Evolutionary conservation across 2,329 filamentous ascomycete species (phyloP).

Genomic region (Volutella citrinella): DNA sequence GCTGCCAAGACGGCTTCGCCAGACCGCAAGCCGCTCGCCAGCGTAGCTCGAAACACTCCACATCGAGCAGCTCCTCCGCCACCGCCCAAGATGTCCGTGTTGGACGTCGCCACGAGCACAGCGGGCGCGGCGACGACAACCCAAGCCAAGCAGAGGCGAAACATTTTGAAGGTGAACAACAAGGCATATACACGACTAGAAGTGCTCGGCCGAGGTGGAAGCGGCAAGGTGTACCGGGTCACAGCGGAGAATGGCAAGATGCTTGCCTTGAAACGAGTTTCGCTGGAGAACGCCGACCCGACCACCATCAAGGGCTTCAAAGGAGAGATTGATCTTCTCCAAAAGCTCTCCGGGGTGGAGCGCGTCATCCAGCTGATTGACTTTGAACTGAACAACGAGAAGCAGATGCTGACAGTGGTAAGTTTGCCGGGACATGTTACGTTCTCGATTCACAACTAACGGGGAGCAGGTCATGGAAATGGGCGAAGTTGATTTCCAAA

Average conservation of each 20-base stretch:
- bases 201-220: conserved; percentile 87
- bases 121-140: conserved; percentile 76
- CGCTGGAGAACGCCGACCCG: conserved; percentile 86
- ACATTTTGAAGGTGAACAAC: conserved; percentile 84
- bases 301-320: conserved; percentile 81
- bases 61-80: conserved; percentile 75
- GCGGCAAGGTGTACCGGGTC: conserved; percentile 91
- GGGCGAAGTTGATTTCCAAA: conserved; percentile 89
- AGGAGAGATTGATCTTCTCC: conserved; percentile 89
- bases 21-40: conserved; percentile 53
- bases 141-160: conserved; percentile 72
- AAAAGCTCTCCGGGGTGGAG: conserved; percentile 78
- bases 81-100: conserved; percentile 92
- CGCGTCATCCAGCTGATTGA: conserved; percentile 89
- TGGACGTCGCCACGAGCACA: conserved; percentile 85
- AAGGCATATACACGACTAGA: conserved; percentile 88
- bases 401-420: conserved; percentile 82
- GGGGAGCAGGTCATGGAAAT: conserved; percentile 82
- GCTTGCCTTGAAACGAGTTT: conserved; percentile 90
- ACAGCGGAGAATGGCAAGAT: conserved; percentile 97
- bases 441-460: conserved; percentile 17
- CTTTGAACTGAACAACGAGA: conserved; percentile 90
- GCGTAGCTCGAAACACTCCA: conserved; percentile 65
- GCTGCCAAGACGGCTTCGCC: conserved; percentile 43
- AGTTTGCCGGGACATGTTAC: conserved; percentile 31